Conservation (phyloP, 495 filamentous ascomycete species). For the Penicillium paradoxum region DNA sequence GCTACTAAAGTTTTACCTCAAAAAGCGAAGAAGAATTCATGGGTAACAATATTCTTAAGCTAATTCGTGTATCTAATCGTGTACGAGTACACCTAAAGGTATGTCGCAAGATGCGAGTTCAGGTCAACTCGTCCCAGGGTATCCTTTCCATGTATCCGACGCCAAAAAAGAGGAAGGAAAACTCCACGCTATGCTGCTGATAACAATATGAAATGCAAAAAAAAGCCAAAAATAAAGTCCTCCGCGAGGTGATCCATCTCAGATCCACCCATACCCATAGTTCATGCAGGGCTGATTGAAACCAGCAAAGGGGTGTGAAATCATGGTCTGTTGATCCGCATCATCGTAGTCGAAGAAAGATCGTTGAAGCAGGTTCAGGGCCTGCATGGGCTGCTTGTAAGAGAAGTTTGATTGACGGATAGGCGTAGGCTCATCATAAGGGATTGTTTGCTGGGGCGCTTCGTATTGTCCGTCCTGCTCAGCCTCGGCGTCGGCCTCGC, state of each 20-base stretch:
- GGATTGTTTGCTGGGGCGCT: constrained; percentile 7
- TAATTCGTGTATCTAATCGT: not conserved
- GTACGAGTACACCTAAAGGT: not conserved
- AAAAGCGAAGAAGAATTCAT: no score
- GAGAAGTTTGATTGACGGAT: constrained; percentile 10
- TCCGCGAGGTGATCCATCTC: constrained; percentile 4
- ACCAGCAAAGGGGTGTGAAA: constrained; percentile 25
- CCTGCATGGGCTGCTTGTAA: constrained; percentile 28
- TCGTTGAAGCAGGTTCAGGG: constrained; percentile 37
- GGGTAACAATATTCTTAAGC: not conserved
- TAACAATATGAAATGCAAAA: constrained; percentile 8
- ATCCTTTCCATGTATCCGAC: constrained; percentile 23
- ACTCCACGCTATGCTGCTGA: constrained; percentile 40
- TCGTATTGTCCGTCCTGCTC: constrained; percentile 32
- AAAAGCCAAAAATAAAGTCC: not conserved
- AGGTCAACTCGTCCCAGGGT: constrained; percentile 24
- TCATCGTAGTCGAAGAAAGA: constrained; percentile 46
- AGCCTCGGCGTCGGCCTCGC: constrained; percentile 41
- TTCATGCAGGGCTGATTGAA: constrained; percentile 35
- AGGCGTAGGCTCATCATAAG: constrained; percentile 2
- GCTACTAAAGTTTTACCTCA: no score
- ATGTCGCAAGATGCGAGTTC: not conserved
- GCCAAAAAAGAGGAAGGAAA: constrained; percentile 13
- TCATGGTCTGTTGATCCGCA: constrained; percentile 28
- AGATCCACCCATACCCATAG: constrained; percentile 44